phyloP scores from a whole-genome alignment of 1,139 yeast species.

The Candida sanyaensis region DNA sequence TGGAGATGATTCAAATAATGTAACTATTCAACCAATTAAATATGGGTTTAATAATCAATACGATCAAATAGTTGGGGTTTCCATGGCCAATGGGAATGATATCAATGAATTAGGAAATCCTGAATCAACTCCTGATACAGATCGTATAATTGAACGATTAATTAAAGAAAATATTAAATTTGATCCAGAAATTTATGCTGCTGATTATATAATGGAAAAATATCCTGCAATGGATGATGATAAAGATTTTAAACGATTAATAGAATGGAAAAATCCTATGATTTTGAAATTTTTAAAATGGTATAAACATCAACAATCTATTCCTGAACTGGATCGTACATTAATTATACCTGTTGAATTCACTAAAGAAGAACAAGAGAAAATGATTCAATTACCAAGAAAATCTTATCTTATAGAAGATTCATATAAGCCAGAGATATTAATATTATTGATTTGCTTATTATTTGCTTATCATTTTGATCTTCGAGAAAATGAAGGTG shows the following conservation, averaged over 20 bases:
- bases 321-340: conserved; percentile 23
- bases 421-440: conserved; percentile 46
- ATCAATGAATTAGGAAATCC: conserved; percentile 86
- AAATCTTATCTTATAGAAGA: conserved; percentile 58
- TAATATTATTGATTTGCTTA: conserved; percentile 62
- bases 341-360: conserved; percentile 49
- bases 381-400: conserved; percentile 68
- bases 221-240: conserved; percentile 60
- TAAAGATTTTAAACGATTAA: conserved; percentile 50
- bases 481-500: conserved; percentile 72
- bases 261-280: conserved; percentile 60
- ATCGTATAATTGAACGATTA: conserved; percentile 64
- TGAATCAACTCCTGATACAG: conserved; percentile 57
- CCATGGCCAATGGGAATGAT: conserved; percentile 82
- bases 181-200: conserved; percentile 86
- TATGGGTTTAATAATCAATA: conserved; percentile 28
- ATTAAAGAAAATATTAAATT: conserved; percentile 76
- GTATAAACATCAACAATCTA: conserved; percentile 40
- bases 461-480: conserved; percentile 79
- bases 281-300: conserved; percentile 47
- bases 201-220: conserved; percentile 69
- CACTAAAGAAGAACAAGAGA: conserved; percentile 59
- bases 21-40: background rate
- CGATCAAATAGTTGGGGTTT: conserved; percentile 60
- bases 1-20: conserved; percentile 18